These are phyloP conservation scores for Suhomyces choctaworum DNA, from an alignment of 1,139 yeast species.

Conservation along the genomic window DNA sequence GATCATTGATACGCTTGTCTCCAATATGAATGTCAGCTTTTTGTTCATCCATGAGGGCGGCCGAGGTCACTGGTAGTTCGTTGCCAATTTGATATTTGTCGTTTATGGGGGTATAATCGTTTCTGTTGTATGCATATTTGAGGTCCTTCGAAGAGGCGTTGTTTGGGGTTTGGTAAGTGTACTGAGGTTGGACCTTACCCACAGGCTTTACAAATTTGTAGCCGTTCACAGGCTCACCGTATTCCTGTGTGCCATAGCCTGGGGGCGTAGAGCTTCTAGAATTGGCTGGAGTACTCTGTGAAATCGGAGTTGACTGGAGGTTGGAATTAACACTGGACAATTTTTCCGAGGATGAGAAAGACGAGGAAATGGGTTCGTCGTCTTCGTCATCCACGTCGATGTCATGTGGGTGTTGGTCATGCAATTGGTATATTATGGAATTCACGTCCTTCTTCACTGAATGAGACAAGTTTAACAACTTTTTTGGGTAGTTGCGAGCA, in stretches of 20 bases:
- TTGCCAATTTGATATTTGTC: conserved; percentile 35
- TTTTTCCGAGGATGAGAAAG: conserved; percentile 5
- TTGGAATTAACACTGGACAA: conserved; percentile 7
- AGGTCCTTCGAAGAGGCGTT: conserved; percentile 15
- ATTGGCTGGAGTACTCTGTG: conserved; percentile 28
- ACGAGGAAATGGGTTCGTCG: conserved; percentile 10
- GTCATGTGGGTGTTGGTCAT: conserved; percentile 7
- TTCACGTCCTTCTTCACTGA: conserved; percentile 18
- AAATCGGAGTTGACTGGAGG: conserved; percentile 21
- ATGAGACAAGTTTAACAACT: conserved; percentile 20
- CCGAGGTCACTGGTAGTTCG: conserved; percentile 37
- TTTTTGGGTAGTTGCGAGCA: conserved; percentile 14
- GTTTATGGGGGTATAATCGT: conserved; percentile 17
- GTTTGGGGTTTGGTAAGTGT: conserved; percentile 27
- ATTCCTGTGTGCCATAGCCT: conserved; percentile 20
- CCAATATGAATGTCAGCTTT: conserved; percentile 38
- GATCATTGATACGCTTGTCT: conserved; percentile 44
- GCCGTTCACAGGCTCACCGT: conserved; percentile 33
- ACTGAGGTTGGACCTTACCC: conserved; percentile 16
- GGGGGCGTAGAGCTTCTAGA: conserved; percentile 26
- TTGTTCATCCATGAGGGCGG: conserved; percentile 40
- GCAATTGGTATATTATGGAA: conserved; percentile 16
- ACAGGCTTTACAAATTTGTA: conserved; percentile 34
- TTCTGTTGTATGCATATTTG: conserved; percentile 19
- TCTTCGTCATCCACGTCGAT: conserved; percentile 11